Conservation (phyloP, 1,284 basidiomycete genomes). For the Ceratorhiza oryzae-sativae region DNA sequence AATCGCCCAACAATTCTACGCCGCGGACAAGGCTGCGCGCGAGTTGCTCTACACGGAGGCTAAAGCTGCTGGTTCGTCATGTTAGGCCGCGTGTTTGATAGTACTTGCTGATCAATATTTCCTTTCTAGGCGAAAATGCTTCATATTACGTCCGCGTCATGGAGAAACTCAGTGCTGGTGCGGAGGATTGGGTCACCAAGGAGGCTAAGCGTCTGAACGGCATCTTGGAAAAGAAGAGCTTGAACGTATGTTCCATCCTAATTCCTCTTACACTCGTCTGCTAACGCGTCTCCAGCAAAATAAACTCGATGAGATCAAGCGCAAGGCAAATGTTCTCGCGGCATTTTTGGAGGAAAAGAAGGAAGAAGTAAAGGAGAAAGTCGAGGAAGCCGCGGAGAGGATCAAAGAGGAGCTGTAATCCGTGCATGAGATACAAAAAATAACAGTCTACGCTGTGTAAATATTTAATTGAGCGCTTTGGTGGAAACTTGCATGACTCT, state of each 20-base stretch:
- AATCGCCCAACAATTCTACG: slow-evolving; percentile 80
- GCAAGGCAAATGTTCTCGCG: slow-evolving; percentile 86
- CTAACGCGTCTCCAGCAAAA: slow-evolving; percentile 54
- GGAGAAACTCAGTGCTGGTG: slow-evolving; percentile 81
- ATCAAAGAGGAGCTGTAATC: slow-evolving; percentile 48
- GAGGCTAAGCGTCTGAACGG: slow-evolving; percentile 68
- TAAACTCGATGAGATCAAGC: slow-evolving; percentile 93
- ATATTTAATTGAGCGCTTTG: no score
- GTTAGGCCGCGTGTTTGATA: neutral
- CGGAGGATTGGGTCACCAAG: slow-evolving; percentile 83
- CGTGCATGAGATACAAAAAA: no score
- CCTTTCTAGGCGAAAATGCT: slow-evolving; percentile 27
- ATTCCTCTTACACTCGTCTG: slow-evolving; percentile 41
- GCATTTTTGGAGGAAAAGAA: slow-evolving; percentile 70
- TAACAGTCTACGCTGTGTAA: no score
- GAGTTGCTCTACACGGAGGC: slow-evolving; percentile 72
- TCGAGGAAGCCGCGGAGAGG: slow-evolving; percentile 45
- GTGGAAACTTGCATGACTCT: no score
- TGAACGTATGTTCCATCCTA: slow-evolving; percentile 8
- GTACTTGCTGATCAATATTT: slow-evolving; percentile 52
- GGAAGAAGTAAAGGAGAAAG: slow-evolving; percentile 46
- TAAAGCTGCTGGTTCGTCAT: slow-evolving; percentile 48
- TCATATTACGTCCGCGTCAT: slow-evolving; percentile 88
- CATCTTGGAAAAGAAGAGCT: slow-evolving; percentile 9
- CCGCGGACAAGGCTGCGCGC: slow-evolving; percentile 63